These are phyloP conservation scores for Grosmannia serpens DNA, from an alignment of 2,329 filamentous ascomycete species.

Conservation along the genomic window DNA sequence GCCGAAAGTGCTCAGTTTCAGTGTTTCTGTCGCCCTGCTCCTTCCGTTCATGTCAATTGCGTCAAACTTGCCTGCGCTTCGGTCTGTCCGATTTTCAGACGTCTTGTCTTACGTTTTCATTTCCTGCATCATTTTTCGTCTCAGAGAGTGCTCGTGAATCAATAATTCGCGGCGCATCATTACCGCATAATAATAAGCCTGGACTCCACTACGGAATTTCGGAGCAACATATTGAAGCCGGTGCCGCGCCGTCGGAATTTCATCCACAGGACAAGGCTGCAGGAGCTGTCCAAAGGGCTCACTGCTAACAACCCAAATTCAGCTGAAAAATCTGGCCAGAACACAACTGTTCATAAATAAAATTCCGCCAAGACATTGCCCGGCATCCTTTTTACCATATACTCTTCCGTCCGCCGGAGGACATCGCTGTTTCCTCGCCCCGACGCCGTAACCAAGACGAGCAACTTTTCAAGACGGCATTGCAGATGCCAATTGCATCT, in stretches of 20 bases:
- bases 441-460: background rate
- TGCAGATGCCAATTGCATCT: background rate
- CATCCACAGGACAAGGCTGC: background rate
- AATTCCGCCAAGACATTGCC: background rate
- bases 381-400: background rate
- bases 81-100: background rate
- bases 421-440: background rate
- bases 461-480: background rate
- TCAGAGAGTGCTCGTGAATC: background rate
- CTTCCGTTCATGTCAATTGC: background rate
- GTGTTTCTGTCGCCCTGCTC: background rate
- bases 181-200: background rate
- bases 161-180: background rate
- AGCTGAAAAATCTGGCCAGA: background rate
- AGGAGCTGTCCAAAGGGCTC: background rate
- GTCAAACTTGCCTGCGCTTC: background rate
- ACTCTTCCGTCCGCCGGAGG: background rate
- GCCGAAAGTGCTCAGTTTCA: background rate
- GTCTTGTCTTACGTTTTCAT: background rate
- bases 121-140: background rate
- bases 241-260: background rate
- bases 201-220: slow-evolving; percentile 12
- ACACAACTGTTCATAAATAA: background rate
- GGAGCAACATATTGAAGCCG: slow-evolving; percentile 8
- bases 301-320: background rate